Conservation (phyloP, 2,329 filamentous ascomycete species). For the Diaporthe amygdali region DNA sequence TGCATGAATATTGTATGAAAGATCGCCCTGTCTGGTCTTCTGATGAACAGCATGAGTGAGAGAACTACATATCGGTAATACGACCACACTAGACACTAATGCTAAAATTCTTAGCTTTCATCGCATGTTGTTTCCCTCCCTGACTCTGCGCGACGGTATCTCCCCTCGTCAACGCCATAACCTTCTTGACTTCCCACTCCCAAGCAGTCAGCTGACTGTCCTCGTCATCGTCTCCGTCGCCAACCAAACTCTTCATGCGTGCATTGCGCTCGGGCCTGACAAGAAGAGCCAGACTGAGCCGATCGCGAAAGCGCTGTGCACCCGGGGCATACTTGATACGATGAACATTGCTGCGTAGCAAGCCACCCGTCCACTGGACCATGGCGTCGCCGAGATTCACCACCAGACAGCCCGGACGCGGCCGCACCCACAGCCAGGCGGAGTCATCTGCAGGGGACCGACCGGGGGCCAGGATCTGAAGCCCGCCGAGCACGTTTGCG, state of each 20-base stretch:
- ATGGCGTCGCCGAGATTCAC: constrained; percentile 30
- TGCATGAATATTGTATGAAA: neutral
- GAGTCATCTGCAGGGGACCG: constrained; percentile 16
- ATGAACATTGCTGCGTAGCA: constrained; percentile 33
- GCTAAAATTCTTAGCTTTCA: neutral
- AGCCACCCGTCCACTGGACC: constrained; percentile 31
- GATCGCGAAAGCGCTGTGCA: neutral
- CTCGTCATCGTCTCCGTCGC: neutral
- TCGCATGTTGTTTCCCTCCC: neutral
- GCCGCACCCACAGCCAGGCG: constrained; percentile 31
- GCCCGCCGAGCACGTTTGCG: constrained; percentile 40
- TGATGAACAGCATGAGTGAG: too few species aligned
- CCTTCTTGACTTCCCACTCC: constrained; percentile 14
- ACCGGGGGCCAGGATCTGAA: constrained; percentile 39
- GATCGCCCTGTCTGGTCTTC: too few species aligned
- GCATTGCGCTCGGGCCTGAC: constrained; percentile 13
- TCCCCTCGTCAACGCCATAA: neutral
- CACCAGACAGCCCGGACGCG: constrained; percentile 30
- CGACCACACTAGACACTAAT: neutral
- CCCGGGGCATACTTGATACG: constrained; percentile 27
- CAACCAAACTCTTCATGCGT: neutral
- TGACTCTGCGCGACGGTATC: neutral
- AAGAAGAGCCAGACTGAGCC: constrained; percentile 10
- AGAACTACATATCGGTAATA: too few species aligned
- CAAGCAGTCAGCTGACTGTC: neutral